phyloP scores from a whole-genome alignment of 2,329 filamentous ascomycete species.

The Ascochyta pisi region DNA sequence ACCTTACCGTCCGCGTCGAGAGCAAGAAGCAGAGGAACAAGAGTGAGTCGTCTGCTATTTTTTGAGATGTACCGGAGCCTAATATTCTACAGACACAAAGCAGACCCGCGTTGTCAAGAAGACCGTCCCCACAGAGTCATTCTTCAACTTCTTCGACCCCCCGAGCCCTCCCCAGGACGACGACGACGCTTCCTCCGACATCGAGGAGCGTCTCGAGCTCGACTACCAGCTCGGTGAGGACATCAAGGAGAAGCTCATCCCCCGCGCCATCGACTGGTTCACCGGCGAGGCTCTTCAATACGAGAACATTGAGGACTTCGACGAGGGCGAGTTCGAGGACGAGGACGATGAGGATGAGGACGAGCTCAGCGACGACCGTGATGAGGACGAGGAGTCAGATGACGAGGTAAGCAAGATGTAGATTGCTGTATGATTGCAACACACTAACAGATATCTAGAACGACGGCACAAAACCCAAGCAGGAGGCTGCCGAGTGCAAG shows the following conservation, averaged over 20 bases:
- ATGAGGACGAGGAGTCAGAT: constrained; percentile 69
- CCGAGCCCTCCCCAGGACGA: constrained; percentile 81
- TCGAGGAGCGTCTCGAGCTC: constrained; percentile 96
- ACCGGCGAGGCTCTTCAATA: constrained; percentile 97
- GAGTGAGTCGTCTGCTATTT: constrained; percentile 67
- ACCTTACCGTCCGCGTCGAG: constrained; percentile 92
- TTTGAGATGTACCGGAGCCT: constrained; percentile 11
- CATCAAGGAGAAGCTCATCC: constrained; percentile 99
- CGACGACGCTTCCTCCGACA: constrained; percentile 82
- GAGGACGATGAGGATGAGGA: constrained; percentile 94
- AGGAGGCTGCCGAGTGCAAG: constrained; percentile 55
- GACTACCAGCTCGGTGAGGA: constrained; percentile 99
- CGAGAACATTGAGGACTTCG: constrained; percentile 88
- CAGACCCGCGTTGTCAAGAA: constrained; percentile 99
- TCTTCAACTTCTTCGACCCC: constrained; percentile 97
- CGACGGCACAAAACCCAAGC: constrained; percentile 53
- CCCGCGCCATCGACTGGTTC: constrained; percentile 98
- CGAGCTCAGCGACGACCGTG: constrained; percentile 78
- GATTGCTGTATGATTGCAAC: background rate
- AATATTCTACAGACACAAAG: constrained; percentile 78
- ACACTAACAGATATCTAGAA: constrained; percentile 38
- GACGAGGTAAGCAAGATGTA: constrained; percentile 44
- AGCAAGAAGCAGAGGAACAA: constrained; percentile 99
- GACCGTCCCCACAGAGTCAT: constrained; percentile 97
- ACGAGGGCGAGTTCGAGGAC: constrained; percentile 83